A percentile compares a stretch with the other conserved stretches of the same genome.
Evolutionary conservation across 129 eudicot genomes (phyloP).

Genomic region (Pseudognaphalium luteoalbum): DNA sequence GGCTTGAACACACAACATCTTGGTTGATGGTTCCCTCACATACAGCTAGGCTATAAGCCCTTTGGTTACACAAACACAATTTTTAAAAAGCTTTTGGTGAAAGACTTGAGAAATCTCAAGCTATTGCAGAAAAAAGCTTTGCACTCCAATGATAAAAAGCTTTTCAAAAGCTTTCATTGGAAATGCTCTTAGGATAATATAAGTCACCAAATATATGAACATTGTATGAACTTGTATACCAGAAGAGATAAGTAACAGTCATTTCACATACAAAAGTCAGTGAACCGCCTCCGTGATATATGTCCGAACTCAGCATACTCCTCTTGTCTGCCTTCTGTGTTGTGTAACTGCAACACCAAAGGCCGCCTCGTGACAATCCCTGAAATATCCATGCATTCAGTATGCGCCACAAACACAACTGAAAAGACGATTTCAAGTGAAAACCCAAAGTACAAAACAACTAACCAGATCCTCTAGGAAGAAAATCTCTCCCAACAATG

Average conservation of each 20-base stretch:
- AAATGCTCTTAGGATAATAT: no score
- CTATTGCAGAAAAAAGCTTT: no score
- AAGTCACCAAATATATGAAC: not conserved
- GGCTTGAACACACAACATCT: no score
- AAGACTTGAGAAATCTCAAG: no score
- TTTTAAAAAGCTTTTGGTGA: no score
- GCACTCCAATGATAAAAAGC: no score
- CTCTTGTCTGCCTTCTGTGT: constrained; percentile 64
- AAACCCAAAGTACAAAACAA: not conserved
- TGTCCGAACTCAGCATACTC: constrained; percentile 89
- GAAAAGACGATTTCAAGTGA: not conserved
- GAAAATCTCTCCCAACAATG: constrained; percentile 54
- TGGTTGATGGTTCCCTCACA: no score
- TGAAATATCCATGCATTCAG: constrained; percentile 26
- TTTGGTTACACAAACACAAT: no score
- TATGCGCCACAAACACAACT: not conserved
- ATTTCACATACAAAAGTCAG: constrained; percentile 64
- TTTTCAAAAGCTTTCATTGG: no score
- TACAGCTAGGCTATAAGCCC: no score
- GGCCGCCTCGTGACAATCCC: constrained; percentile 95
- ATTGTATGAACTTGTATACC: not conserved
- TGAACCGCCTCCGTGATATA: constrained; percentile 63
- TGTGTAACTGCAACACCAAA: constrained; percentile 79
- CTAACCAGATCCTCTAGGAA: constrained; percentile 60
- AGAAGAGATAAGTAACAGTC: not conserved